Evolutionary conservation across 2,329 filamentous ascomycete species (phyloP), one percentile per base, ranked within the genome.

Genomic region (Bisporella sp.): DNA sequence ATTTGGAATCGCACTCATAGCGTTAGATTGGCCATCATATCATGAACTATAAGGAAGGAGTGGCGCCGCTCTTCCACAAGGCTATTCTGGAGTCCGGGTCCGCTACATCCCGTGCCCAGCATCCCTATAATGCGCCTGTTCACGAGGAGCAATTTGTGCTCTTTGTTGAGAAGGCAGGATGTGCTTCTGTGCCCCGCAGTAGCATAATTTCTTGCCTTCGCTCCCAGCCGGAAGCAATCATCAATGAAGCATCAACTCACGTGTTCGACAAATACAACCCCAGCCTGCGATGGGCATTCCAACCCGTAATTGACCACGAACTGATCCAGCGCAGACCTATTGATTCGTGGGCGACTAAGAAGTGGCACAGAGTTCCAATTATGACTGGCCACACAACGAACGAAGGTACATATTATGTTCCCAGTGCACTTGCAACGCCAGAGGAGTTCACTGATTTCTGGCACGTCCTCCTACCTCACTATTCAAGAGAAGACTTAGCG

Each of bases 361-460:
- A 69, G 21, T 77, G 74, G 65, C 71, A 82, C 57, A 71, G 72
- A 55, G 71, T 82, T 6, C 78, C 81, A 5, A 74, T 87, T 43
- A 68, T 88, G 51, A 86, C 83, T 0, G 84, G 84, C 4, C 87
- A 82, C 69, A 81, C 80, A 62, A 77, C 78, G 30, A 81, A 87
- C 59, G 84, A 88, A 61, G 84, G 83, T 21, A 64, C 73, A 33
- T 87, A 86, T 58, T 77, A 86, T 2, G 76, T 81, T 0, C 66
- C 69, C 13, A 64, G 33, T 66, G 58, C 64, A 5, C 71, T 77
- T 50, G 67, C 71, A n/a, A 70, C 69, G 2, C 68, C 74, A 7
- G 68, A 65, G 0, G 73, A 81, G 9, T 83, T 87, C 62, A 70
- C 71, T 6, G 54, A 62, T 3, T 86, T 87, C 64, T 87, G 85